Conservation (phyloP, 345 rosid species). For the Salix exigua region DNA sequence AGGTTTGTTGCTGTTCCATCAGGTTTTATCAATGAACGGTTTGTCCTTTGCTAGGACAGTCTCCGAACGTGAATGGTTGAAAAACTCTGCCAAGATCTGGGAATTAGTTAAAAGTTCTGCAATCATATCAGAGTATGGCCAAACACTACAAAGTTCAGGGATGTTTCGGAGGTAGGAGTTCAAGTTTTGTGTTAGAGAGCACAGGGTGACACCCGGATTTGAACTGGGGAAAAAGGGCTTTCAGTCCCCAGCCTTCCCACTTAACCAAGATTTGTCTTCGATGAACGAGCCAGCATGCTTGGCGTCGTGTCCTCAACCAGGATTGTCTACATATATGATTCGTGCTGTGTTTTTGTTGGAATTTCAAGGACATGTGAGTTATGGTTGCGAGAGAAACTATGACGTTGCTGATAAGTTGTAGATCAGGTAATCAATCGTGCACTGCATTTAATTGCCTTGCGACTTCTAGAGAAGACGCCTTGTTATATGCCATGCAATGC, state of each 20-base stretch:
- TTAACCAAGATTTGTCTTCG: not conserved
- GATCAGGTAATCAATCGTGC: no score
- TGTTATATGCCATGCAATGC: no score
- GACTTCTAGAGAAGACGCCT: no score
- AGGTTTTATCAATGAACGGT: conserved; percentile 60
- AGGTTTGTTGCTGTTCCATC: conserved; percentile 5
- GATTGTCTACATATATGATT: no score
- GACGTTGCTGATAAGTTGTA: no score
- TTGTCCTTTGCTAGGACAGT: conserved; percentile 53
- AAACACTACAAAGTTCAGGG: conserved; percentile 52
- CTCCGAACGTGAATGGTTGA: conserved; percentile 85
- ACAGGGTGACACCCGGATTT: not conserved
- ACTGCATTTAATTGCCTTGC: no score
- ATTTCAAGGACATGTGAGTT: no score
- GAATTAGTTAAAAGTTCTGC: conserved; percentile 66
- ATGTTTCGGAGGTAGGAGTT: conserved; percentile 53
- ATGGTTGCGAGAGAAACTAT: no score
- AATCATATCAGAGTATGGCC: conserved; percentile 55
- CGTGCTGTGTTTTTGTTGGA: no score
- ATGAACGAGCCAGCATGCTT: no score
- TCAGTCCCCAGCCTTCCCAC: not conserved
- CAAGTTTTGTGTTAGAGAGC: not conserved
- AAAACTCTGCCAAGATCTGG: conserved; percentile 79
- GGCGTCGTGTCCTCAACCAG: no score
- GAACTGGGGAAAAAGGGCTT: not conserved